Evolutionary conservation across 2,329 filamentous ascomycete species (phyloP), one percentile per base, ranked within the genome.

Genomic region (Lasiodiplodia sp.): DNA sequence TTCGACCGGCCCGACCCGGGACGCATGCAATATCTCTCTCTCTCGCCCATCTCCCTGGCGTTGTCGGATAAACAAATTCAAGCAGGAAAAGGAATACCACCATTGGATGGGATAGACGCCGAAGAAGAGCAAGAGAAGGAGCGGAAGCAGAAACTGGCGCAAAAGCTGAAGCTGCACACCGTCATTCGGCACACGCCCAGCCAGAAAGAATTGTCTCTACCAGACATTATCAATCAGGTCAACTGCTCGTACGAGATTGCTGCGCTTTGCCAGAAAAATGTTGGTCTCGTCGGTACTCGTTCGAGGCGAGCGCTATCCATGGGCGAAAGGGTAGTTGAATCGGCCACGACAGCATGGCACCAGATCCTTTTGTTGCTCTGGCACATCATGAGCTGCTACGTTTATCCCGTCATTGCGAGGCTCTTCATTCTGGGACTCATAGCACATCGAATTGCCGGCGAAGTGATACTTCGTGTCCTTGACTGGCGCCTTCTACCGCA

Each of bases 181-280:
- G 93, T 99, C 4, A 84, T 92, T 66, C 90, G 90, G 72, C 92
- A 92, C 75, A 83, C 88, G 2, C 88, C 90, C 2, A 96, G 95
- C 1, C 87, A 90, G 69, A 95, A 97, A 75, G 96, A 99, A 78
- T 87, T 89, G 70, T 91, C 92, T 1, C 83, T 99, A 37, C 87
- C 91, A 4, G 89, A 88, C 68, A 94, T 98, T 69, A 87, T 97
- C 72, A 93, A 94, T 74, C 95, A 98, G 81, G 91, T 98, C 78
- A 99, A 99, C 76, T 99, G 96, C 86, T 93, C 94, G 0, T 94
- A 91, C 83, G 96, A 99, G 79, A 86, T 99, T 68, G 91, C 96
- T 71, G 87, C 90, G 73, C 84, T 97, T 49, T 84, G 99, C 72
- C 93, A 97, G 74, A 95, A 92, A 77, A 99, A 98, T 74, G 92